These are phyloP conservation scores for Pseudocohnilembus persalinus DNA, from an alignment of 169 alveolate species.

Conservation along the genomic window DNA sequence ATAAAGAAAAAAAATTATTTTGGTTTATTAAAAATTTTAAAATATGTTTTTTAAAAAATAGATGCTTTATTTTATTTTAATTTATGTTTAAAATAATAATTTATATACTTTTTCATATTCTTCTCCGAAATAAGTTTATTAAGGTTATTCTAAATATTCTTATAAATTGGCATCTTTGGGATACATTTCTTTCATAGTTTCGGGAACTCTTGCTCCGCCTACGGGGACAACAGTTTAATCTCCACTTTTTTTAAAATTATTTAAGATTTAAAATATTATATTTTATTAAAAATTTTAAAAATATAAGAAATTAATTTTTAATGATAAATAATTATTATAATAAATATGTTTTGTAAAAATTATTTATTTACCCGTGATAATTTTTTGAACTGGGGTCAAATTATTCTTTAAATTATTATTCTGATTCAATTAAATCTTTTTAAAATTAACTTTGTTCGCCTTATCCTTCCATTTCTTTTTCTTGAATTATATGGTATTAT, in stretches of 20 bases:
- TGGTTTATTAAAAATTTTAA: no score
- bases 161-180: not conserved
- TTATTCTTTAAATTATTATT: no score
- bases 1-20: no score
- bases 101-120: not conserved
- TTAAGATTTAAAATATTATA: no score
- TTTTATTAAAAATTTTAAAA: no score
- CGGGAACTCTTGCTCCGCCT: not conserved
- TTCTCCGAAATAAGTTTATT: not conserved
- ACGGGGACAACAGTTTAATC: not conserved
- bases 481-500: not conserved
- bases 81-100: no score
- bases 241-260: not conserved
- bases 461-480: not conserved
- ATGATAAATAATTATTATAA: no score
- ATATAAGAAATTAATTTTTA: no score
- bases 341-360: no score
- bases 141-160: not conserved
- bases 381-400: not conserved
- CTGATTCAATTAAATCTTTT: not conserved
- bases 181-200: not conserved
- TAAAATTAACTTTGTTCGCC: not conserved
- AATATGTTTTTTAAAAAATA: no score
- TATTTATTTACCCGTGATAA: not conserved
- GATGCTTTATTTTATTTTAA: no score